Conservation (phyloP, 768 basidiomycete species). For the Naganishia kalamii region DNA sequence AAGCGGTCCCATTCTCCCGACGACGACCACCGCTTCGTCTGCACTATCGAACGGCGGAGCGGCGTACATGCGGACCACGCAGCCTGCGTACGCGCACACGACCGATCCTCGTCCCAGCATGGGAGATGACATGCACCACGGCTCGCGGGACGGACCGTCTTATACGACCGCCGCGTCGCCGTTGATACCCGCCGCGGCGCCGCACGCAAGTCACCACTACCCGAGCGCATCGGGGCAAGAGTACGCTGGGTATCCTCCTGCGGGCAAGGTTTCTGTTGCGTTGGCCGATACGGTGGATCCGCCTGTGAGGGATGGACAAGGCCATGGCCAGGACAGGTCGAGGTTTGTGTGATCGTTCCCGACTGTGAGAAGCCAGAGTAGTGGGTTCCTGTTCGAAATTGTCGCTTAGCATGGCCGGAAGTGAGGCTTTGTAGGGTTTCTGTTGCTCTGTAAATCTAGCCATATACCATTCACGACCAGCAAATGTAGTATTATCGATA, state of each 20-base stretch:
- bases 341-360: neutral
- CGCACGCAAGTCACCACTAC: constrained; percentile 6
- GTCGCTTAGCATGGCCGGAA: too few species aligned
- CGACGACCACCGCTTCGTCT: neutral
- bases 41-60: neutral
- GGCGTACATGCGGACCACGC: constrained; percentile 6
- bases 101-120: neutral
- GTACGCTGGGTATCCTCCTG: neutral
- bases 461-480: neutral
- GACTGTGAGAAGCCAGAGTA: too few species aligned
- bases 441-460: neutral
- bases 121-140: neutral
- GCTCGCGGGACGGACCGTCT: neutral
- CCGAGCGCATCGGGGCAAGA: neutral
- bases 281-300: neutral
- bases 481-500: neutral
- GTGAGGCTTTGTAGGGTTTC: too few species aligned
- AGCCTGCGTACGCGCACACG: neutral
- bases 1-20: neutral
- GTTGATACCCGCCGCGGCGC: constrained; percentile 1
- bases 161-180: neutral
- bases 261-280: neutral
- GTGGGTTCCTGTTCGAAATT: too few species aligned
- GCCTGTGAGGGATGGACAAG: neutral
- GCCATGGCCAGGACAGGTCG: neutral